phyloP scores from a whole-genome alignment of 139 green algal genomes.

The Coelastrella sp. region DNA sequence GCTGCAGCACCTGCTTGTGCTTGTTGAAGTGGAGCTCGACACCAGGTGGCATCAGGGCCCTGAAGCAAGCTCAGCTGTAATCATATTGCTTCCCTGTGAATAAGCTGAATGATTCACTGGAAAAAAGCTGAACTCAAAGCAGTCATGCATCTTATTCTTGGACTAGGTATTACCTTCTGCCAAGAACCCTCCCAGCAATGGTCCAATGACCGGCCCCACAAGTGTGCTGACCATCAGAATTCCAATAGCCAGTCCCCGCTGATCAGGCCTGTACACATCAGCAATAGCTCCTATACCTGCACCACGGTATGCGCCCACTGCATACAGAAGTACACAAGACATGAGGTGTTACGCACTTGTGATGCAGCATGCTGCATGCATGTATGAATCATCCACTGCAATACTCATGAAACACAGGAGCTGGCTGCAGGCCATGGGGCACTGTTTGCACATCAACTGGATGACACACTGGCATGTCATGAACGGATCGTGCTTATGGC shows the following conservation, averaged over 20 bases:
- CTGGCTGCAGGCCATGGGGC: neutral
- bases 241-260: slow-evolving; percentile 18
- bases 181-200: slow-evolving; percentile 7
- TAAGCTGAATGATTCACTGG: too few relatives aligned
- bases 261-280: slow-evolving; percentile 2
- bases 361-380: too few relatives aligned
- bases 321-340: neutral
- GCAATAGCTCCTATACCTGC: slow-evolving; percentile 18
- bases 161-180: neutral
- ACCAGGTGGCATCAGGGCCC: neutral
- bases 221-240: slow-evolving; percentile 20
- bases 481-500: neutral
- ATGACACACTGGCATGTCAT: neutral
- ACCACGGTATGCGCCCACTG: slow-evolving; percentile 32
- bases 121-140: too few relatives aligned
- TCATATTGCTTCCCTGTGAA: neutral
- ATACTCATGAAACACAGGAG: neutral
- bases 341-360: neutral
- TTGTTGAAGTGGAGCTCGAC: too few relatives aligned
- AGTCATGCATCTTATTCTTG: neutral
- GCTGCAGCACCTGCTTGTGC: too few relatives aligned
- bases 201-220: slow-evolving; percentile 11
- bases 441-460: neutral
- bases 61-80: neutral
- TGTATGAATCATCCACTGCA: too few relatives aligned